Evolutionary conservation across 139 green algal genomes (phyloP).

Genomic region (Chlorella sp.): DNA sequence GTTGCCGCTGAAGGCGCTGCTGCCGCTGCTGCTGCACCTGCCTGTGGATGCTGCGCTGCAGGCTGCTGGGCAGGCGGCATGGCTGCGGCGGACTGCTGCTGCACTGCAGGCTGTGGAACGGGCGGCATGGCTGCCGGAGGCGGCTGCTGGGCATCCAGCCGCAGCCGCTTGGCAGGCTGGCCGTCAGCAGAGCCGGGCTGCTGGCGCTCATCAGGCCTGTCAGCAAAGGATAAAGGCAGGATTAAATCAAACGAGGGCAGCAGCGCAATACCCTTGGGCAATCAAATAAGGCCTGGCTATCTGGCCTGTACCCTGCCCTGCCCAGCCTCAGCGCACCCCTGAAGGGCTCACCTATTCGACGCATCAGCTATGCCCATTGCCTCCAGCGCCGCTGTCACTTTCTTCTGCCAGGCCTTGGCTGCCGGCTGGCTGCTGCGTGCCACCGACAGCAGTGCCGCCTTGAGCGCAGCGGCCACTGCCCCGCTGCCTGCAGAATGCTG

Average conservation of each 20-base stretch:
- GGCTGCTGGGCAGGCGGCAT: not conserved
- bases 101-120: not conserved
- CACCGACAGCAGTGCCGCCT: constrained; percentile 36
- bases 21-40: not conserved
- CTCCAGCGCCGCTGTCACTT: constrained; percentile 56
- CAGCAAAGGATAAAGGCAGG: not conserved
- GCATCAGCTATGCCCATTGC: constrained; percentile 52
- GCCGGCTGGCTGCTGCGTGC: constrained; percentile 29
- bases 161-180: not conserved
- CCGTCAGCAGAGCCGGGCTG: not conserved
- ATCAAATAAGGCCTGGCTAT: not conserved
- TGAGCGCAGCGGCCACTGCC: constrained; percentile 27
- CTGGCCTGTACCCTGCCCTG: not conserved
- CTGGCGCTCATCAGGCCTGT: constrained; percentile 25
- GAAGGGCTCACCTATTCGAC: not conserved
- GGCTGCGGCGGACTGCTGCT: too few relatives aligned
- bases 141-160: not conserved
- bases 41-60: not conserved
- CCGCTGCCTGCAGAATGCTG: not conserved
- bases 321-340: not conserved
- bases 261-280: too few relatives aligned
- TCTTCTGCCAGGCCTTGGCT: constrained; percentile 49
- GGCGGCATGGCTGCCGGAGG: too few relatives aligned
- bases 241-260: too few relatives aligned
- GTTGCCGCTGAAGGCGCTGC: not conserved